These are phyloP conservation scores for Penicillium lagena DNA, from an alignment of 495 filamentous ascomycete species.

Conservation along the genomic window DNA sequence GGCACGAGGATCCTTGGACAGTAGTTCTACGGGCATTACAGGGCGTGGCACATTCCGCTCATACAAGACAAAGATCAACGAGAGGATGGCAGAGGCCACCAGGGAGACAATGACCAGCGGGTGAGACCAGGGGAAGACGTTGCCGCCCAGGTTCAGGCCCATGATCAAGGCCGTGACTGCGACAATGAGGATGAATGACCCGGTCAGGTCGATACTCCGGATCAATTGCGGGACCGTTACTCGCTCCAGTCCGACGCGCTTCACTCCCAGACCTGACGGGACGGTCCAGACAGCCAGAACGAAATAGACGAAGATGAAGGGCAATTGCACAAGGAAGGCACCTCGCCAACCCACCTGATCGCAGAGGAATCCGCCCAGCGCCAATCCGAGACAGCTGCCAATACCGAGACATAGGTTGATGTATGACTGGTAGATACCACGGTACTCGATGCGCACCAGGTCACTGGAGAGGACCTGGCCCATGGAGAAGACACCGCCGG, in stretches of 20 bases:
- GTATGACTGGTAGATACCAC: conserved; percentile 70
- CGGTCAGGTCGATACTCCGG: conserved; percentile 60
- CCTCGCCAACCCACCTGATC: conserved; percentile 71
- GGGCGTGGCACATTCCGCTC: conserved; percentile 56
- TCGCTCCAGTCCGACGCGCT: conserved; percentile 35
- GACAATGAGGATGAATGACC: conserved; percentile 57
- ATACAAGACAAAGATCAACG: conserved; percentile 53
- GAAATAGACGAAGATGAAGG: conserved; percentile 54
- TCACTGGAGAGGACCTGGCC: conserved; percentile 69
- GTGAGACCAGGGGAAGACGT: conserved; percentile 66
- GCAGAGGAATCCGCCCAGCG: conserved; percentile 66
- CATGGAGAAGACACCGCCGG: conserved; percentile 67
- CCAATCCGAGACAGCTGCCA: conserved; percentile 60
- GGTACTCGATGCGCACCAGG: conserved; percentile 67
- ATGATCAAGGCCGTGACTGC: conserved; percentile 64
- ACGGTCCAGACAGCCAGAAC: conserved; percentile 48
- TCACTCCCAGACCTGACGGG: conserved; percentile 54
- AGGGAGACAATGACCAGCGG: conserved; percentile 62
- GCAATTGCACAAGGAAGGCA: conserved; percentile 64
- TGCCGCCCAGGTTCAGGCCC: conserved; percentile 73
- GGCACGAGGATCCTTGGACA: conserved; percentile 53
- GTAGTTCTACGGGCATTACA: conserved; percentile 64
- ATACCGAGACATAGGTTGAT: conserved; percentile 64
- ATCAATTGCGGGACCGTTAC: conserved; percentile 51
- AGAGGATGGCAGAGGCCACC: conserved; percentile 46